Evolutionary conservation across 352 stramenopile genomes (phyloP).

Genomic region (Pythium utonaiense): DNA sequence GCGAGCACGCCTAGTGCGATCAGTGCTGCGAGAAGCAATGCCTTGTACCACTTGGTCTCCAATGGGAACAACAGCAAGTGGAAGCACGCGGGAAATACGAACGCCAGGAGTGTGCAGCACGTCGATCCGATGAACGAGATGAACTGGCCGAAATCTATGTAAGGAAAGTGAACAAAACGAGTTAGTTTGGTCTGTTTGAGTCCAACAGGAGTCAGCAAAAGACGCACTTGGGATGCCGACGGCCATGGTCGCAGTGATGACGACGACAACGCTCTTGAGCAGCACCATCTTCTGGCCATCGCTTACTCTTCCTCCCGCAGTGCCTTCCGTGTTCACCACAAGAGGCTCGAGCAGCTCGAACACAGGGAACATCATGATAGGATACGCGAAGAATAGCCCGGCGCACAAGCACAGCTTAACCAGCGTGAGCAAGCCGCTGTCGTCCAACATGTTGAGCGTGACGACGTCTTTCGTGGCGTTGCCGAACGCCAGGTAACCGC

Average conservation of each 20-base stretch:
- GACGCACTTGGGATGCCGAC: conserved; percentile 61
- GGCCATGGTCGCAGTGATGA: conserved; percentile 76
- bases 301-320: neutral
- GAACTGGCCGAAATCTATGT: conserved; percentile 88
- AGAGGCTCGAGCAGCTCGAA: conserved; percentile 69
- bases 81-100: conserved; percentile 87
- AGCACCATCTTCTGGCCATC: conserved; percentile 9
- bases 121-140: conserved; percentile 89
- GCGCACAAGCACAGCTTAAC: conserved; percentile 87
- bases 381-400: conserved; percentile 91
- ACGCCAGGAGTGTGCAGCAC: conserved; percentile 88
- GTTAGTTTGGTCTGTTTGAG: neutral
- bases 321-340: conserved; percentile 22
- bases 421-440: conserved; percentile 52
- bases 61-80: conserved; percentile 61
- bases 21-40: conserved; percentile 3
- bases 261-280: conserved; percentile 39
- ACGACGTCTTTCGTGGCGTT: conserved; percentile 57
- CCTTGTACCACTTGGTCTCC: conserved; percentile 10
- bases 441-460: conserved; percentile 67
- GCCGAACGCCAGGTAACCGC: conserved; percentile 70
- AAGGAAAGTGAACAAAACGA: conserved; percentile 3
- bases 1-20: conserved; percentile 9
- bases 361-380: conserved; percentile 92
- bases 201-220: neutral